phyloP scores from a whole-genome alignment of 2,329 filamentous ascomycete species.

The Raffaelea arxii region DNA sequence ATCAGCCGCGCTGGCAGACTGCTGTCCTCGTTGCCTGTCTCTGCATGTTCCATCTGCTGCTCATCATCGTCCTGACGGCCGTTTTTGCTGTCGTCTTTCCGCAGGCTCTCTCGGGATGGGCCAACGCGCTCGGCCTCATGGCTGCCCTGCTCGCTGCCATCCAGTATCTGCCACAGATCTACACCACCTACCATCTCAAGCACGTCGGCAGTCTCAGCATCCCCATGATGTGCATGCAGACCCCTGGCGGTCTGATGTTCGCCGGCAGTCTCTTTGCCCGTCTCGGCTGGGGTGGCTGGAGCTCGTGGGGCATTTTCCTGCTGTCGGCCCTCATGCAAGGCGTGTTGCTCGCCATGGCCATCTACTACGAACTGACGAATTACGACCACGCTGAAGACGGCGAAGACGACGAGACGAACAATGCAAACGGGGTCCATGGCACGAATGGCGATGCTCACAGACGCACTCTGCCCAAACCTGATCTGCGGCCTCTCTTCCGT shows the following conservation, averaged over 20 bases:
- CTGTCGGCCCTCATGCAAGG: conserved; percentile 83
- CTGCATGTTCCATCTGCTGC: conserved; percentile 67
- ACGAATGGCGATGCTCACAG: background rate
- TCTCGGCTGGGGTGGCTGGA: conserved; percentile 79
- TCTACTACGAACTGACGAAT: conserved; percentile 58
- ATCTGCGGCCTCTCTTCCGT: conserved; percentile 19
- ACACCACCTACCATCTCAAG: conserved; percentile 76
- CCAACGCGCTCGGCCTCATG: conserved; percentile 73
- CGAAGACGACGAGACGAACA: conserved; percentile 1
- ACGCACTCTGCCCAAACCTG: conserved; percentile 20
- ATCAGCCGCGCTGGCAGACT: conserved; percentile 62
- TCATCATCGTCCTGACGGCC: conserved; percentile 58
- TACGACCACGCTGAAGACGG: conserved; percentile 8
- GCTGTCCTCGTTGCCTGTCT: conserved; percentile 64
- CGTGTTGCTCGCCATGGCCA: conserved; percentile 65
- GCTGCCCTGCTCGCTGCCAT: conserved; percentile 70
- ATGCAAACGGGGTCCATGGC: background rate
- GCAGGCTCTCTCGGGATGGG: conserved; percentile 62
- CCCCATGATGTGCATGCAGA: conserved; percentile 97
- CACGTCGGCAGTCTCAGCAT: conserved; percentile 88
- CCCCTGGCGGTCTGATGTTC: conserved; percentile 84
- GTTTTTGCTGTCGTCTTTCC: conserved; percentile 57
- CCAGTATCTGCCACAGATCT: conserved; percentile 94
- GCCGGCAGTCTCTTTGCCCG: conserved; percentile 73
- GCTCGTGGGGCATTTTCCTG: conserved; percentile 86